A percentile compares a stretch with the other conserved stretches of the same genome.
These are phyloP conservation scores for Macroventuria anomochaeta DNA, from an alignment of 2,329 filamentous ascomycete genomes.

Conservation along the genomic window DNA sequence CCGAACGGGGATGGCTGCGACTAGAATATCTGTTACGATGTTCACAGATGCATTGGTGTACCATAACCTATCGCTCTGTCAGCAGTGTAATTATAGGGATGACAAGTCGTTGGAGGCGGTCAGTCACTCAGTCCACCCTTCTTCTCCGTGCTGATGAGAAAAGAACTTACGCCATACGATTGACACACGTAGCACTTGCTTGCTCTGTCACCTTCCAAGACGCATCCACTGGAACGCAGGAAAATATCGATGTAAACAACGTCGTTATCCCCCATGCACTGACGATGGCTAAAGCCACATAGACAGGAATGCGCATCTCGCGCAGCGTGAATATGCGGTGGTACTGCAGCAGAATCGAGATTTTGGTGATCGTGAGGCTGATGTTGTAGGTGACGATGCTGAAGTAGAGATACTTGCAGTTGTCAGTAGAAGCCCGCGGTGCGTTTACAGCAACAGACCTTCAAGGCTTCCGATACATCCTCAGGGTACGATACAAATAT, in stretches of 20 bases:
- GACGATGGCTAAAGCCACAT: conserved; percentile 30
- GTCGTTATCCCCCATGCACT: conserved; percentile 22
- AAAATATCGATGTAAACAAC: conserved; percentile 25
- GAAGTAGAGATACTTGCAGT: conserved; percentile 32
- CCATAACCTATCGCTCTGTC: conserved; percentile 12
- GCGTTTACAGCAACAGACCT: conserved; percentile 15
- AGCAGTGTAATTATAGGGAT: neutral
- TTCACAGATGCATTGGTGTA: conserved; percentile 33
- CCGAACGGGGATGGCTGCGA: conserved; percentile 33
- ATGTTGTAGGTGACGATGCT: conserved; percentile 36
- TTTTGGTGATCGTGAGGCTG: conserved; percentile 32
- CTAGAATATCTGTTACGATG: conserved; percentile 34
- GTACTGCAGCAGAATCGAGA: conserved; percentile 41
- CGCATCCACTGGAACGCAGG: conserved; percentile 31
- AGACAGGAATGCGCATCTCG: conserved; percentile 32
- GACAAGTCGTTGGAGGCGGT: neutral
- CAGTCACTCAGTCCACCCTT: neutral
- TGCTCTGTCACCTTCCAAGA: conserved; percentile 26
- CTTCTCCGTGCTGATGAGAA: neutral
- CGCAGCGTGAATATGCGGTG: conserved; percentile 33
- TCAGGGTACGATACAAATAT: conserved; percentile 28
- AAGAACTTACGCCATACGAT: conserved; percentile 5
- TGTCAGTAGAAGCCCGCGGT: conserved; percentile 4
- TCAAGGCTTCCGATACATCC: conserved; percentile 16
- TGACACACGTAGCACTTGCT: conserved; percentile 9